Evolutionary conservation across 768 basidiomycete species (phyloP).

Genomic region (Tylopilus subfusipes): DNA sequence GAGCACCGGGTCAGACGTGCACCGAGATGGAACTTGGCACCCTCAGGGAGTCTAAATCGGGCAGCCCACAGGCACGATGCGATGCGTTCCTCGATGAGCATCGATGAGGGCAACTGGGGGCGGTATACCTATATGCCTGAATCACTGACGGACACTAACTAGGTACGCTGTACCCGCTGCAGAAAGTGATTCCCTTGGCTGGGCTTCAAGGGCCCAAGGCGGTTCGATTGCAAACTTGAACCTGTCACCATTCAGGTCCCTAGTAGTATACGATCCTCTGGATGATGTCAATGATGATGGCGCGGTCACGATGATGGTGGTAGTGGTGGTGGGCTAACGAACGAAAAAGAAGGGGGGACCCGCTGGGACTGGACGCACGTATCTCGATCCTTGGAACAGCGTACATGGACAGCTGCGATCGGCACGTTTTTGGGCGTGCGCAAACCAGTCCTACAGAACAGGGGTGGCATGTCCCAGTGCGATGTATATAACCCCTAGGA

Average conservation of each 20-base stretch:
- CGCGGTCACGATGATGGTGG: no score
- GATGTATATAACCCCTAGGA: not conserved
- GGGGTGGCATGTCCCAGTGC: not conserved
- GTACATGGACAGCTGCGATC: no score
- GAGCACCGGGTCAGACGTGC: not conserved
- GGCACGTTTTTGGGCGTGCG: no score
- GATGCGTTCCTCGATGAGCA: not conserved
- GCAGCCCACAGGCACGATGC: not conserved
- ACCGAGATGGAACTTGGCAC: slow-evolving; percentile 1
- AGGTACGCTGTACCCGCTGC: not conserved
- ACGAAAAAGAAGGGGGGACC: no score
- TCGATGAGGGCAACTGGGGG: not conserved
- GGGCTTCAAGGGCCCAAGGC: no score
- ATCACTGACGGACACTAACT: not conserved
- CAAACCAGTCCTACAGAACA: not conserved
- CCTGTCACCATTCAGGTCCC: no score
- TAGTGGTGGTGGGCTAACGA: no score
- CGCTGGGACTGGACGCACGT: no score
- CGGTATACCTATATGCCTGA: not conserved
- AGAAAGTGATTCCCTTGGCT: not conserved
- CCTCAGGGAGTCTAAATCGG: not conserved
- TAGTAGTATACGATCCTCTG: no score
- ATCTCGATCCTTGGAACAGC: no score
- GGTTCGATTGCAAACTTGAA: no score
- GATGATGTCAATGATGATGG: no score